phyloP scores from a whole-genome alignment of 1,139 yeast species.

The Scheffersomyces quercinus region DNA sequence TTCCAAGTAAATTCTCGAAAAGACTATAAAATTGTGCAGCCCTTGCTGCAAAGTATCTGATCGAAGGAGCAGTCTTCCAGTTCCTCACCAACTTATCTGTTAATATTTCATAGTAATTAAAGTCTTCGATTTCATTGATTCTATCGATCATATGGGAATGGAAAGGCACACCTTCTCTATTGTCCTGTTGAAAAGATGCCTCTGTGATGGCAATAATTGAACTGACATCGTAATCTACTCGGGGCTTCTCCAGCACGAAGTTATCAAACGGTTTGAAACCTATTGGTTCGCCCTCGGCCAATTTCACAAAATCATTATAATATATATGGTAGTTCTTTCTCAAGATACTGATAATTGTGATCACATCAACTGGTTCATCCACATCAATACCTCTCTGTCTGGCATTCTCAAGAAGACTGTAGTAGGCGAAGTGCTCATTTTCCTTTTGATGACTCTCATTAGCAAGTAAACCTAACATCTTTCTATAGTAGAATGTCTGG shows the following conservation, averaged over 20 bases:
- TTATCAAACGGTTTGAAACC: conserved; percentile 44
- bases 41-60: conserved; percentile 57
- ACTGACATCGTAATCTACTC: conserved; percentile 9
- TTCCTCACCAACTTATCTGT: conserved; percentile 20
- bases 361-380: conserved; percentile 48
- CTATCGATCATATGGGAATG: neutral
- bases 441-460: conserved; percentile 1
- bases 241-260: conserved; percentile 5
- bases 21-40: conserved; percentile 48
- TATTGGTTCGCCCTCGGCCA: conserved; percentile 47
- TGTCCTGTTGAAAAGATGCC: neutral
- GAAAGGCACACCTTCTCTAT: neutral
- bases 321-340: conserved; percentile 33
- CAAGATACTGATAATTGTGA: conserved; percentile 35
- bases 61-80: conserved; percentile 59
- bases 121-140: conserved; percentile 13
- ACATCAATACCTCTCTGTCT: conserved; percentile 44
- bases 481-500: conserved; percentile 58
- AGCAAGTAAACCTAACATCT: conserved; percentile 17
- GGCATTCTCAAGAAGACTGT: conserved; percentile 44
- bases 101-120: conserved; percentile 11
- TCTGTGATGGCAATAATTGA: neutral
- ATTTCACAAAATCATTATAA: conserved; percentile 42
- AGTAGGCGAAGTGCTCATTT: conserved; percentile 10
- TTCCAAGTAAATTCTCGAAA: conserved; percentile 25